These are phyloP conservation scores for Fusarium sacchari DNA, from an alignment of 2,329 filamentous ascomycete genomes.

Conservation along the genomic window DNA sequence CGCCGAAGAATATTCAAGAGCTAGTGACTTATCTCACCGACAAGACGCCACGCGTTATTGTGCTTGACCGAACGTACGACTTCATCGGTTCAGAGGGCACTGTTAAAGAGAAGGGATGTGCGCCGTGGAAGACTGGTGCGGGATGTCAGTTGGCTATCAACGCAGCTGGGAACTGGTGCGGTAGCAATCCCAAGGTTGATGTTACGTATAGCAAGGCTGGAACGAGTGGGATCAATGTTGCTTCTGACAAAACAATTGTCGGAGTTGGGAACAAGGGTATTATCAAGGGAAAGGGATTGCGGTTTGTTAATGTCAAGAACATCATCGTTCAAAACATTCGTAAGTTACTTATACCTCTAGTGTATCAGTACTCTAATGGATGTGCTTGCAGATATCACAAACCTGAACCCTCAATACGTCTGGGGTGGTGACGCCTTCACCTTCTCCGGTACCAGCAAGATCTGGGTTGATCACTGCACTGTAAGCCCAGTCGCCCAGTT, in stretches of 20 bases:
- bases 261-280: constrained; percentile 51
- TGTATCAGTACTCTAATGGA: accelerated
- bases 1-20: constrained; percentile 24
- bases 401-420: constrained; percentile 32
- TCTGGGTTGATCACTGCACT: constrained; percentile 36
- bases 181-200: neutral
- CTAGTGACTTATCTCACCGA: constrained; percentile 30
- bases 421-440: constrained; percentile 35
- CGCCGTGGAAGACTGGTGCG: constrained; percentile 30
- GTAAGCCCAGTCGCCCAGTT: too few species aligned
- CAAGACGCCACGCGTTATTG: constrained; percentile 47
- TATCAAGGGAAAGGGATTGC: constrained; percentile 54
- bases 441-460: constrained; percentile 21
- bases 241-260: constrained; percentile 54
- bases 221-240: constrained; percentile 38
- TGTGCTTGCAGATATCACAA: constrained; percentile 1
- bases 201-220: constrained; percentile 19
- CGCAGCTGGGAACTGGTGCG: constrained; percentile 36
- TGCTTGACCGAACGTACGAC: constrained; percentile 48
- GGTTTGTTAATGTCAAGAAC: constrained; percentile 46
- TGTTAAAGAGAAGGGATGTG: constrained; percentile 27
- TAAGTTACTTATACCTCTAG: accelerated
- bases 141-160: constrained; percentile 37
- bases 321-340: constrained; percentile 47
- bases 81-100: constrained; percentile 42